Conservation (phyloP, 2,329 filamentous ascomycete species). For the Dactylella cylindrospora region DNA sequence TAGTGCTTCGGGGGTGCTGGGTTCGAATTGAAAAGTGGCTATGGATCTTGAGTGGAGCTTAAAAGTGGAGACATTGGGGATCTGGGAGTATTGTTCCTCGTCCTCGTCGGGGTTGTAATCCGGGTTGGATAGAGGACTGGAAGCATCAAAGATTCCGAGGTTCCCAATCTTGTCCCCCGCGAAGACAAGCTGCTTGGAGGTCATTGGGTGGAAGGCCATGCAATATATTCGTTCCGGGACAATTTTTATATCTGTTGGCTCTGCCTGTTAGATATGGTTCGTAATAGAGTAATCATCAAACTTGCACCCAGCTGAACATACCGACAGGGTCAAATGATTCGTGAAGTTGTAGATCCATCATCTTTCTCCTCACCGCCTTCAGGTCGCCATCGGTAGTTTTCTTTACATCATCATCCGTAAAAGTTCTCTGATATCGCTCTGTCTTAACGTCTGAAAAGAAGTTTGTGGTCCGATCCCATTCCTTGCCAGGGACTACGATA, state of each 20-base stretch:
- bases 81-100: slow-evolving; percentile 60
- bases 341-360: slow-evolving; percentile 77
- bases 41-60: slow-evolving; percentile 91
- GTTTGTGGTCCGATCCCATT: slow-evolving; percentile 68
- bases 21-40: slow-evolving; percentile 75
- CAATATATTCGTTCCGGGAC: slow-evolving; percentile 85
- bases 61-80: slow-evolving; percentile 75
- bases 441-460: slow-evolving; percentile 60
- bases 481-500: slow-evolving; percentile 71
- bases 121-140: slow-evolving; percentile 54
- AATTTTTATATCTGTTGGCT: slow-evolving; percentile 74
- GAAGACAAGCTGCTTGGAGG: slow-evolving; percentile 83
- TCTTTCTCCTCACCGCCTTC: slow-evolving; percentile 70
- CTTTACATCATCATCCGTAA: slow-evolving; percentile 78
- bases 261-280: background rate
- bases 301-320: slow-evolving; percentile 52
- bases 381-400: slow-evolving; percentile 76
- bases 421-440: slow-evolving; percentile 80
- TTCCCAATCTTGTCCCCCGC: slow-evolving; percentile 85
- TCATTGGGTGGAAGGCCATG: slow-evolving; percentile 82
- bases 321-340: slow-evolving; percentile 79
- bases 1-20: slow-evolving; percentile 70
- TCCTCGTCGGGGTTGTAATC: slow-evolving; percentile 61
- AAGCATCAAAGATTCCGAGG: slow-evolving; percentile 83
- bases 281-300: background rate